Evolutionary conservation across 306 rosid genomes (phyloP), one percentile per base, ranked within the genome.

Genomic region (Cicer bijugum): DNA sequence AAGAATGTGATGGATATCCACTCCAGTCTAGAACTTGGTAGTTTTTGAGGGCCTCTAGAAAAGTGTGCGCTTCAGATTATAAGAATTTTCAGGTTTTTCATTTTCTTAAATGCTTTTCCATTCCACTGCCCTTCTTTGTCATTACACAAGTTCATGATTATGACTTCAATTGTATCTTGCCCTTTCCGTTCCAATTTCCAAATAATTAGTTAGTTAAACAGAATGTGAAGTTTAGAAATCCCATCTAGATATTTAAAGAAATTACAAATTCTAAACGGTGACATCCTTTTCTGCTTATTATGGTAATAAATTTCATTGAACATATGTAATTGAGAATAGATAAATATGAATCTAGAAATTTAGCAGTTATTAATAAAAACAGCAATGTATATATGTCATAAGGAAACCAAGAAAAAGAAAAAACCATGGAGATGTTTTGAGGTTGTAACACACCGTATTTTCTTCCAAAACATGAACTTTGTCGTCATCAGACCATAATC

Each of bases 1-100:
- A 37, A 52, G 74, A 69, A 8, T 43, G 48, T 69, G 62, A 69
- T 37, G 74, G 7, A 9, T 69, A 69, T 51, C 62, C 74, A 15
- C 48, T 69, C 74, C 62, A 69, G 62, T 69, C 62, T 2, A 69
- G n/a, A 37, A 69, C 74, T 37, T 15, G 74, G 74, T 4, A 73
- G 16, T 45, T 73, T 12, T 28, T 15, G 12, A 16, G 77, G 16
- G 6, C 69, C 46, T 69, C 62, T 2, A 69, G 17, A 73, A 58
- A 74, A 74, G 8, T 12, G 16, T 1, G 16, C 60, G 37, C 38
- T 40, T 39, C 75, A 20, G 38, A 38, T 4, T 8, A 51, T 70
- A 51, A 51, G 75, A 70, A 52, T 16, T 42, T 52, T 52, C 11
- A 70, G 63, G 8, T 70, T 70, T 10, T 19, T 70, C 63, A 70